phyloP scores from a whole-genome alignment of 768 basidiomycete species.

The Xerocomellus intermedius region DNA sequence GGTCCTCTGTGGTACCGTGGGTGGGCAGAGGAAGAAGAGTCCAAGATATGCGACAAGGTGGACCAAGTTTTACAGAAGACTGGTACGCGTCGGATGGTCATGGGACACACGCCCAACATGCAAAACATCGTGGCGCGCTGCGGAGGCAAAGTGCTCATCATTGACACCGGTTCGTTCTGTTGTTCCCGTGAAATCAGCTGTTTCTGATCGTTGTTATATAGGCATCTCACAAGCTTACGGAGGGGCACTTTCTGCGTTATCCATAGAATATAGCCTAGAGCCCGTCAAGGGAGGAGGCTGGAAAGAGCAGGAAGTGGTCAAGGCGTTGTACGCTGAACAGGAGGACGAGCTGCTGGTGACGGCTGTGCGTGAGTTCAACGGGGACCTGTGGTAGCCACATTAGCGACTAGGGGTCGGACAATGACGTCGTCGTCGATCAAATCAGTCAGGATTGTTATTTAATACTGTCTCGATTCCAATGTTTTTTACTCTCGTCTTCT shows the following conservation, averaged over 20 bases:
- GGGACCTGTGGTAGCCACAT: conserved; percentile 16
- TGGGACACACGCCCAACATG: conserved; percentile 97
- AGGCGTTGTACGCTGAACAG: conserved; percentile 34
- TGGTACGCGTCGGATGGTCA: conserved; percentile 85
- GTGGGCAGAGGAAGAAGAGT: conserved; percentile 78
- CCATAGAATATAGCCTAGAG: conserved; percentile 79
- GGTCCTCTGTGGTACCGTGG: conserved; percentile 96
- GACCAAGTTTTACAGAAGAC: conserved; percentile 68
- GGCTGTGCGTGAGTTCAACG: conserved; percentile 27
- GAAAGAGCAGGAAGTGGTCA: conserved; percentile 38
- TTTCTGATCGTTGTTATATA: conserved; percentile 27
- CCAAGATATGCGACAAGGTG: conserved; percentile 66
- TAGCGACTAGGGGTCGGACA: conserved; percentile 11
- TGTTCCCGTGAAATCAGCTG: not conserved
- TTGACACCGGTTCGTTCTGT: conserved; percentile 74
- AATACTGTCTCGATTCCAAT: conserved; percentile 6
- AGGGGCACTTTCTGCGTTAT: conserved; percentile 86
- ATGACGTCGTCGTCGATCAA: conserved; percentile 23
- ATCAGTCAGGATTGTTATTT: conserved; percentile 22
- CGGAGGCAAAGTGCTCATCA: conserved; percentile 89
- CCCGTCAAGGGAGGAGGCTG: conserved; percentile 45
- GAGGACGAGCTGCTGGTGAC: conserved; percentile 30
- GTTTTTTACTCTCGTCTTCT: not conserved
- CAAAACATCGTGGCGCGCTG: conserved; percentile 84
- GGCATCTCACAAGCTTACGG: conserved; percentile 97